Base-by-base conservation (phyloP, 2,329 filamentous ascomycete genomes). In the Aspergillus fischeri region DNA sequence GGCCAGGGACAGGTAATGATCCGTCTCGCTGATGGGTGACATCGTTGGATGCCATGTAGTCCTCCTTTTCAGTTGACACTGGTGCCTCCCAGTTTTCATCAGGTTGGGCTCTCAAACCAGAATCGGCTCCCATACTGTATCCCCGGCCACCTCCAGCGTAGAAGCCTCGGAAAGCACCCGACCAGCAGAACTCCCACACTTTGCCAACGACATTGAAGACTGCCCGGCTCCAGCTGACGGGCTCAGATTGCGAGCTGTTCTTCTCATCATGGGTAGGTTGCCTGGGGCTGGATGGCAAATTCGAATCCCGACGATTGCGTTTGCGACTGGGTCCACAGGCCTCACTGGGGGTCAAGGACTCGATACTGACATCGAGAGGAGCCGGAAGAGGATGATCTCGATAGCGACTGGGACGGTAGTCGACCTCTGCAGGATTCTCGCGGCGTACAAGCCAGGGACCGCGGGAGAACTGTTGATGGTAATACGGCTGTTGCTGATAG, bases 181-280 rank as follows among this genome's bases (percentile, higher is more conserved):
- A 73, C 71, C 80, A 90, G 77, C 92, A 96, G 66, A 96, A 94
- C 64, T 92, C 84, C 83, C 91, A 92, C 0, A 96, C 86, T 67
- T 88, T 93, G 20, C 90, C 76, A 2, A 79, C 76, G 4, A 75
- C 70, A 32, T 72, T 74, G 49, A 78, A 72, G 6, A 79, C 73
- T 1, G 76, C 67, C 35, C 68, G 73, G 28, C 75, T 71, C 74
- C 77, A 77, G 41, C 75, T 71, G 28, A 67, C 56, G 28, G 64
- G 61, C 11, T 58, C 60, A 6, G 57, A 54, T 25, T 59, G 47
- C 21, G 62, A 59, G 49, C 59, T 52, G 49, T 51, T 44, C 45
- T 57, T 38, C 24, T 53, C 56, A 44, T 66, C 57, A 44, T 58
- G 51, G 52, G 50, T 49, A 49, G 28, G 14, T 60, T 53, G 45